Evolutionary conservation across 306 rosid genomes (phyloP).

Genomic region (Geum urbanum): DNA sequence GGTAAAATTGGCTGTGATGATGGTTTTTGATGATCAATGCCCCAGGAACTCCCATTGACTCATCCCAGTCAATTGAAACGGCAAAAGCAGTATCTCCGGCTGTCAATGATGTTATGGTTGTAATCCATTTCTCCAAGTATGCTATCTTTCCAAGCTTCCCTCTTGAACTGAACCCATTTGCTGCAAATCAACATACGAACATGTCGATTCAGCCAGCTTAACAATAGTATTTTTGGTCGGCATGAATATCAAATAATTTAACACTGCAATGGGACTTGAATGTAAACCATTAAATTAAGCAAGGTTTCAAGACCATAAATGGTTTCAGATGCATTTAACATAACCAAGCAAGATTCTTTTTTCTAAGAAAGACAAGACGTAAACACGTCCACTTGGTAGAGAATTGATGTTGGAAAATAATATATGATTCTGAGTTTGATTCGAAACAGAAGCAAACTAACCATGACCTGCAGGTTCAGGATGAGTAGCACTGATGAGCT

Average conservation of each 20-base stretch:
- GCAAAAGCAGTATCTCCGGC: constrained; percentile 44
- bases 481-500: constrained; percentile 55
- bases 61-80: constrained; percentile 66
- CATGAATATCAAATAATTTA: background rate
- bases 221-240: background rate
- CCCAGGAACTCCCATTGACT: constrained; percentile 67
- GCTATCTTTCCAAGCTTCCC: constrained; percentile 60
- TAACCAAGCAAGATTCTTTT: background rate
- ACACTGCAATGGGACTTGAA: background rate
- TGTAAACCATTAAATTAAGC: background rate
- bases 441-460: constrained; percentile 5
- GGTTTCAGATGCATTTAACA: background rate
- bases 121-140: constrained; percentile 62
- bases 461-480: constrained; percentile 63
- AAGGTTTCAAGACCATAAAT: background rate
- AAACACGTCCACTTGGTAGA: background rate
- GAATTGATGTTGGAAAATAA: background rate
- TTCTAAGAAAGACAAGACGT: background rate
- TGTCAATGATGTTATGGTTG: constrained; percentile 38
- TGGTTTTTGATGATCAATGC: constrained; percentile 58
- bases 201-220: background rate
- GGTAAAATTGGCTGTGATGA: constrained; percentile 74
- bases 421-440: background rate
- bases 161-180: constrained; percentile 21
- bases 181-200: constrained; percentile 23